Base-by-base conservation (phyloP, 768 basidiomycete species). In the Hygrophorus pudorinus region DNA sequence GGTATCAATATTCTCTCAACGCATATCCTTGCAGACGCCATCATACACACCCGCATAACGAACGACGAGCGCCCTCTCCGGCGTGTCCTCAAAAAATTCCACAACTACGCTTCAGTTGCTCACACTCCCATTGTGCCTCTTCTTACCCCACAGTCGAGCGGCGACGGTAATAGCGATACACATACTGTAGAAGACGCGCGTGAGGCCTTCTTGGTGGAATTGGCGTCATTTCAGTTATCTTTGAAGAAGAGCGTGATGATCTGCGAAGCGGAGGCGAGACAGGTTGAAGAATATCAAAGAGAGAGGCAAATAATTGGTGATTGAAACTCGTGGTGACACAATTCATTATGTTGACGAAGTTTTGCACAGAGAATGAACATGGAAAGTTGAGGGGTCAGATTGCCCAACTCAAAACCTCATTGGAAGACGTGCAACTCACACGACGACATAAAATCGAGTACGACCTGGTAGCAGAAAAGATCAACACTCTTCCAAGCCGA, bases 361-460 rank as follows among this genome's bases (percentile, higher is more conserved):
- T 20, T 11, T 24, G 7, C 7, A 7, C 48, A 90, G 87, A 82
- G 51, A 66, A 76, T 44, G 86, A 91, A 53, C 85, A 84, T 51
- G 78, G 68, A 17, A 73, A 68, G 8, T 61, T 88, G 41, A 70
- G 71, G 50, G 70, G 62, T 7, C 85, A 90, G 53, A 89, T 91
- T 41, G 76, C 80, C 51, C 79, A 85, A 51, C 71, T 91, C 52
- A 90, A 89, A 61, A 68, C 70, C 14, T 73, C 76, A 3, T 60
- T 91, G 46, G 85, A 88, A 51, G 78, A 87, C 51, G 87, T 84
- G 4, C 89, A 91, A 55, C 66, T 82, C 55, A 65, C 79, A 45
- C 76, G 88, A 38, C 70, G 68, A 47, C 73, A 80, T 44, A 91
- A 88, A 66, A 87, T 90, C 52, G 88, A 91, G 55, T 91, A 91